Conservation (phyloP, 23 red algal species). For the Rhodosorus marinus region DNA sequence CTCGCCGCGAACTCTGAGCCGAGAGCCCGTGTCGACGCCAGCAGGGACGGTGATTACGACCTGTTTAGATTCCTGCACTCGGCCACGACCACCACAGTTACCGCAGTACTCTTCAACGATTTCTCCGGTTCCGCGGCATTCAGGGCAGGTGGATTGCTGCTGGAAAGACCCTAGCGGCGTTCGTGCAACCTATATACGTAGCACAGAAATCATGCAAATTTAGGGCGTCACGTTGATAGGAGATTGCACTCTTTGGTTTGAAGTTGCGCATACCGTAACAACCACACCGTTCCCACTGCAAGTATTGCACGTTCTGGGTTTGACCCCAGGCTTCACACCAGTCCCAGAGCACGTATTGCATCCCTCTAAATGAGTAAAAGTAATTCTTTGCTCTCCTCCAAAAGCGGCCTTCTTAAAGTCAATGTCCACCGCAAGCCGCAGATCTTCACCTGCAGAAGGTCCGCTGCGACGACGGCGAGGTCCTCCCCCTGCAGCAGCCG, state of each 20-base stretch:
- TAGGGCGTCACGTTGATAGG: no score
- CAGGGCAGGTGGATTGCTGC: conserved; percentile 44
- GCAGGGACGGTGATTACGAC: conserved; percentile 80
- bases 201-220: no score
- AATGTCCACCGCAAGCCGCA: conserved; percentile 87
- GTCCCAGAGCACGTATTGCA: conserved; percentile 69
- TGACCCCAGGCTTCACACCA: conserved; percentile 52
- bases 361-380: conserved; percentile 74
- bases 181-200: conserved; percentile 90
- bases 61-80: conserved; percentile 73
- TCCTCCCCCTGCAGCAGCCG: conserved; percentile 12
- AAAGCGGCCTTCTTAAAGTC: conserved; percentile 82
- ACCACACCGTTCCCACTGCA: conserved; percentile 80
- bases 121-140: conserved; percentile 66
- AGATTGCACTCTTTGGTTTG: no score
- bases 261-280: no score
- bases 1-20: conserved; percentile 78
- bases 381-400: conserved; percentile 81
- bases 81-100: conserved; percentile 66
- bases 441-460: conserved; percentile 79
- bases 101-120: conserved; percentile 86
- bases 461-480: conserved; percentile 16
- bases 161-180: conserved; percentile 96
- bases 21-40: conserved; percentile 82
- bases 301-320: conserved; percentile 26